These are phyloP conservation scores for Trypanosoma rangeli DNA, from an alignment of 208 protist species.

Conservation along the genomic window DNA sequence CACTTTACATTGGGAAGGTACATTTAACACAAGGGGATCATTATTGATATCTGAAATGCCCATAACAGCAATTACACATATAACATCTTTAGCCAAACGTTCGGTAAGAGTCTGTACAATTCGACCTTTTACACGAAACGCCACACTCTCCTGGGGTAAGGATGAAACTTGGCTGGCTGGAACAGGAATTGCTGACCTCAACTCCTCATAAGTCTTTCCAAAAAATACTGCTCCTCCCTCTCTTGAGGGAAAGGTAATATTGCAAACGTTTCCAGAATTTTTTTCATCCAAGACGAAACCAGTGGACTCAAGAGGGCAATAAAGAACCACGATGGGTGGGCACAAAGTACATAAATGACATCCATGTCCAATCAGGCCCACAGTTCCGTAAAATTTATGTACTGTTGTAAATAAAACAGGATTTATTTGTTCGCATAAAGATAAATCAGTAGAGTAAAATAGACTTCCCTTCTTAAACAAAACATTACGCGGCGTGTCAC, in stretches of 20 bases:
- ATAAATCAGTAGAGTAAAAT: not conserved
- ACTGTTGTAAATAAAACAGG: conserved; percentile 38
- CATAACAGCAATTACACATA: conserved; percentile 13
- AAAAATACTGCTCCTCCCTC: conserved; percentile 17
- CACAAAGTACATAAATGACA: conserved; percentile 28
- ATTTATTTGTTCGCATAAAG: conserved; percentile 11
- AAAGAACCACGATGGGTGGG: conserved; percentile 28
- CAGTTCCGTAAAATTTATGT: conserved; percentile 30
- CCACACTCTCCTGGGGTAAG: conserved; percentile 1
- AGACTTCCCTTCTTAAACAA: not conserved
- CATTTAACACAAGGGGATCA: conserved; percentile 6
- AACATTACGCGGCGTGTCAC: not conserved
- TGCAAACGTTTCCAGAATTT: conserved; percentile 23
- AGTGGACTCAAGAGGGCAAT: conserved; percentile 13
- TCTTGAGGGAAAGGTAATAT: conserved; percentile 28
- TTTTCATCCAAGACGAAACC: conserved; percentile 30
- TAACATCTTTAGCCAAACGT: not conserved
- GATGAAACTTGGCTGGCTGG: conserved; percentile 10
- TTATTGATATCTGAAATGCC: not conserved
- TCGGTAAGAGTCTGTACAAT: conserved; percentile 5
- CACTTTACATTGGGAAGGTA: conserved; percentile 1
- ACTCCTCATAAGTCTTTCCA: conserved; percentile 21
- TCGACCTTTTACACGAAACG: conserved; percentile 19
- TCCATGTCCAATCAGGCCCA: conserved; percentile 34
- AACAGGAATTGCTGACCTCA: conserved; percentile 26